Evolutionary conservation across 768 basidiomycete species (phyloP).

Genomic region (Gloeopeniophorella convolvens): DNA sequence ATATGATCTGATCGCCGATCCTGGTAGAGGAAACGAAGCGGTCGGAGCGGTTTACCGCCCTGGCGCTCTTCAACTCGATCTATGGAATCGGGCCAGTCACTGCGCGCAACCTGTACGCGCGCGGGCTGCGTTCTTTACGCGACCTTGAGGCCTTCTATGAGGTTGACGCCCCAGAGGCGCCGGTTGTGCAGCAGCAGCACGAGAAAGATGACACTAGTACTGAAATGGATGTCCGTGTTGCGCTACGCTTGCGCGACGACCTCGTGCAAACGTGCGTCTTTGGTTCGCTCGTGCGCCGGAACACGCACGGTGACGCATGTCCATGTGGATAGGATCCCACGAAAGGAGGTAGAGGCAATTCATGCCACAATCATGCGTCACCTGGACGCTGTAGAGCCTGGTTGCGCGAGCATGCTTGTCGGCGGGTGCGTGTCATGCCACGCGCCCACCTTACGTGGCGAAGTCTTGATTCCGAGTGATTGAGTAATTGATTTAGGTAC

Average conservation of each 20-base stretch:
- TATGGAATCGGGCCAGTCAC: slow-evolving; percentile 68
- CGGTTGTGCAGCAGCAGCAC: slow-evolving; percentile 17
- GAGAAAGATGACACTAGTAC: slow-evolving; percentile 13
- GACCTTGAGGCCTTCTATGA: slow-evolving; percentile 64
- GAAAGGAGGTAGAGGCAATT: slow-evolving; percentile 74
- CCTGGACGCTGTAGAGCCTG: slow-evolving; percentile 51
- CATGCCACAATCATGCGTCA: slow-evolving; percentile 57
- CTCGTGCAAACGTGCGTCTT: slow-evolving; percentile 39
- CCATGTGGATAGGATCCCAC: slow-evolving; percentile 45
- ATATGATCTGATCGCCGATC: too few species aligned
- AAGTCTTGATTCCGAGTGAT: not conserved
- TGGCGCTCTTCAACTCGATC: slow-evolving; percentile 52
- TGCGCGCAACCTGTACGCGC: slow-evolving; percentile 55
- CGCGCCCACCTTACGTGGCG: not conserved
- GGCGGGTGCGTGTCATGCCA: slow-evolving; percentile 52
- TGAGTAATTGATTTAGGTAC: too few species aligned
- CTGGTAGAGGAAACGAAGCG: slow-evolving; percentile 34
- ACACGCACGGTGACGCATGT: not conserved
- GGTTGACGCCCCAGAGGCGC: too few species aligned
- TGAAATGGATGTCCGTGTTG: slow-evolving; percentile 39
- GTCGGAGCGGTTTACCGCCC: slow-evolving; percentile 47
- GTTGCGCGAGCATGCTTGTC: slow-evolving; percentile 66
- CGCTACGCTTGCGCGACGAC: slow-evolving; percentile 54
- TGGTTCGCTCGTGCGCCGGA: not conserved
- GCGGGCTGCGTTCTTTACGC: too few species aligned